Evolutionary conservation across 331 rosid species (phyloP).

Genomic region (Ulmus americana): DNA sequence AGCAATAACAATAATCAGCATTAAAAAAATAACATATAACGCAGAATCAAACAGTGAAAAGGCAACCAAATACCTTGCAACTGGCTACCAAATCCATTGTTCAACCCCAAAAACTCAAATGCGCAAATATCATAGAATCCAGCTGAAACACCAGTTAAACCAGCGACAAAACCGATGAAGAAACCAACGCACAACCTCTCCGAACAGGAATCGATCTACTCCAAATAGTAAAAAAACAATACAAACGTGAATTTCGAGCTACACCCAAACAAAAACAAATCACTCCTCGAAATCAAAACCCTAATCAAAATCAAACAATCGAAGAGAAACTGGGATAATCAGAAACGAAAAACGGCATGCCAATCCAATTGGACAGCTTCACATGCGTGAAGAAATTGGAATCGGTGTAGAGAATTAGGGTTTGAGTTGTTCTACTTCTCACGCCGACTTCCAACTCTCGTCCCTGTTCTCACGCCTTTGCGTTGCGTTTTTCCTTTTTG

Average conservation of each 20-base stretch:
- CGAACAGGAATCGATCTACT: slow-evolving; percentile 37
- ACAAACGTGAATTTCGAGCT: neutral
- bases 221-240: slow-evolving; percentile 19
- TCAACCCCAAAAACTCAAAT: slow-evolving; percentile 20
- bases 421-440: slow-evolving; percentile 18
- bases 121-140: slow-evolving; percentile 26
- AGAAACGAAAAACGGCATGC: neutral
- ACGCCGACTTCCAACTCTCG: slow-evolving; percentile 37
- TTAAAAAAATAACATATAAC: slow-evolving; percentile 1
- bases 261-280: slow-evolving; percentile 8
- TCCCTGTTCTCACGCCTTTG: slow-evolving; percentile 28
- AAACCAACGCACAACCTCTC: slow-evolving; percentile 36
- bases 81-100: slow-evolving; percentile 73
- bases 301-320: slow-evolving; percentile 3
- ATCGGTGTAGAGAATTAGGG: slow-evolving; percentile 26
- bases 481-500: slow-evolving; percentile 33
- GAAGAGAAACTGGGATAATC: neutral
- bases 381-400: slow-evolving; percentile 2
- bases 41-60: neutral
- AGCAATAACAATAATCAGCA: slow-evolving; percentile 1
- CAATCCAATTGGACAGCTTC: slow-evolving; percentile 11
- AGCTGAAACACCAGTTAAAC: slow-evolving; percentile 22
- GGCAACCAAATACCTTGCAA: slow-evolving; percentile 61
- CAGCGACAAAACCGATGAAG: slow-evolving; percentile 22
- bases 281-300: neutral